These are phyloP conservation scores for Tuber aestivum DNA, from an alignment of 495 filamentous ascomycete genomes.

Conservation along the genomic window DNA sequence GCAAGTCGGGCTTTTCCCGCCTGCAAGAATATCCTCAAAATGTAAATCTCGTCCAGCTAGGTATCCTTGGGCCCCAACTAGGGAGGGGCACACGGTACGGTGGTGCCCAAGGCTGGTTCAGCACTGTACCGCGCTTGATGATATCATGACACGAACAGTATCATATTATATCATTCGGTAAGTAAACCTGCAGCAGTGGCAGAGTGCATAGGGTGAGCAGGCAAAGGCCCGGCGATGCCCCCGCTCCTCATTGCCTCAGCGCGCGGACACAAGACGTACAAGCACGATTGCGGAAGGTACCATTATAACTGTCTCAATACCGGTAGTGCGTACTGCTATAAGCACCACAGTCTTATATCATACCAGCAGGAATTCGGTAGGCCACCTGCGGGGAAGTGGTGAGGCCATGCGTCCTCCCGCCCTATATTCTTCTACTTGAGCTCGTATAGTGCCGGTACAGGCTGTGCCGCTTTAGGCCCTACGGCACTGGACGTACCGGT, in stretches of 20 bases:
- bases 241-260: background rate
- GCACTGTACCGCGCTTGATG: background rate
- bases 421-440: background rate
- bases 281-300: background rate
- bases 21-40: background rate
- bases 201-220: background rate
- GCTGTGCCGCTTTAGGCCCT: background rate
- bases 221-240: background rate
- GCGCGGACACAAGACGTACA: background rate
- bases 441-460: no score
- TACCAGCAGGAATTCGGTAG: background rate
- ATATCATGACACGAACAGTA: background rate
- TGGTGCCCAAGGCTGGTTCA: background rate
- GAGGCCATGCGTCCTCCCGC: background rate
- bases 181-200: background rate
- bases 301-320: background rate
- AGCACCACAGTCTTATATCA: background rate
- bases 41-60: background rate
- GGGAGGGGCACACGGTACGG: background rate
- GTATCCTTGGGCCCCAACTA: background rate
- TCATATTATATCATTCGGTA: background rate
- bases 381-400: background rate
- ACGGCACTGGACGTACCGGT: background rate
- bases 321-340: background rate
- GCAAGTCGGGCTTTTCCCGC: no score